Base-by-base conservation (phyloP, 2,329 filamentous ascomycete genomes). In the Fusarium sp. region DNA sequence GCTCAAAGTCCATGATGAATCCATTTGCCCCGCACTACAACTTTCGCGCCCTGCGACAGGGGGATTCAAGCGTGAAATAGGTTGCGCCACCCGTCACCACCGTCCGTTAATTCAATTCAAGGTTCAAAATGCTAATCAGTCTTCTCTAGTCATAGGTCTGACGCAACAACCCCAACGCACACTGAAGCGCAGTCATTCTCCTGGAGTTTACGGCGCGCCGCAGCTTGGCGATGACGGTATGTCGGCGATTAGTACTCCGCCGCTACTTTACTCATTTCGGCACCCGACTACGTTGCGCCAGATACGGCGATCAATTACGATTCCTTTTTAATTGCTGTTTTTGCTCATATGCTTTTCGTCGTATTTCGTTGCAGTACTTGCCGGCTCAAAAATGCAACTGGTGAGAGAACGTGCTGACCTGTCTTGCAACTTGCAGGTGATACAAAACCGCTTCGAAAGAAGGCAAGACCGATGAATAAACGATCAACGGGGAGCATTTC, bases 121-220 rank as follows among this genome's bases (percentile, higher is more conserved):
- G n/a, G 20, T 60, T 71, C 56, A 69, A 65, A 36, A 74, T 80
- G 73, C 80, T 83, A 62, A 83, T 70, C 36, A 31, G 47, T 36
- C 47, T 56, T 59, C 13, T 28, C 28, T 64, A 70, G 63, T 64
- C 35, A 67, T 75, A 88, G 90, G 84, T 83, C 82, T 84, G 83
- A 85, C 84, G 82, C 84, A 84, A 77, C 85, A 83, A 86, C 85
- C 81, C 83, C 79, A 91, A 75, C 91, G 93, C 82, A 93, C 93
- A 77, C 85, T 92, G 78, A 97, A 97, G 86, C 90, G 94, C 83
- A 93, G 90, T 87, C 91, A 93, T 75, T 95, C 94, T 75, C 92
- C 93, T 78, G 90, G 93, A 78, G 85, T 82, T 68, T 90, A 91
- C 84, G 87, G 87, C 82, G 88, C 74, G 70, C 73, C 75, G 67